Base-by-base conservation (phyloP, 2,329 filamentous ascomycete genomes). In the Emydomyces testavorans region DNA sequence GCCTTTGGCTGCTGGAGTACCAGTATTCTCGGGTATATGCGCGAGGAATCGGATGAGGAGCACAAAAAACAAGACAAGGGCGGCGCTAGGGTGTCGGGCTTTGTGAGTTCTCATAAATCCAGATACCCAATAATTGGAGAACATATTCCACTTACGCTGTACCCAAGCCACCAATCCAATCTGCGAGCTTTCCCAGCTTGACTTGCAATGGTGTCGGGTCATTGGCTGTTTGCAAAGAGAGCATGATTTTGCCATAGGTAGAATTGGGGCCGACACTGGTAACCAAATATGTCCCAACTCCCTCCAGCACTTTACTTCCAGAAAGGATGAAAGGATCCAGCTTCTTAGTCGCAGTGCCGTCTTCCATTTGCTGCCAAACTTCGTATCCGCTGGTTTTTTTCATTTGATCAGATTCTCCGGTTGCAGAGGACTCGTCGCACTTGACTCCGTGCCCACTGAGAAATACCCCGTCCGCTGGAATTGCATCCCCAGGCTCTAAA, bases 1-100 rank as follows among this genome's bases (percentile, higher is more conserved):
- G 6, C 84, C 88, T 68, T 93, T 94, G 46, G 79, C 64, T 2
- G 85, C 80, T 2, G 86, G 73, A 0, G 74, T 74, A 1, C 67
- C 67, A 2, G 60, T 54, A 50, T 77, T 71, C 15, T 64, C 68
- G 47, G 65, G 74, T 2, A 94, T 74, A 10, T 78, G 69, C 40
- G 80, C 85, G 7, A 92, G 71, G 61, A 94, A 95, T 58, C 87
- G 78, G 68, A 94, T 89, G 59, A 94, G 78, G 11, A 94, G 73
- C 38, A 93, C 83, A 39, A 90, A 73, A 67, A 95, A 94, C 39
- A 94, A 72, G 11, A 92, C 70, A 54, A 83, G 86, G 41, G 87
- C 85, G 52, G 77, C 71, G 39, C 65, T 67, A 45, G 7, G 29
- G 23, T 34, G 16, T n/a, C n/a, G n/a, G n/a, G n/a, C n/a, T n/a